These are phyloP conservation scores for Plenodomus biglobosus DNA, from an alignment of 2,329 filamentous ascomycete genomes.

Conservation along the genomic window DNA sequence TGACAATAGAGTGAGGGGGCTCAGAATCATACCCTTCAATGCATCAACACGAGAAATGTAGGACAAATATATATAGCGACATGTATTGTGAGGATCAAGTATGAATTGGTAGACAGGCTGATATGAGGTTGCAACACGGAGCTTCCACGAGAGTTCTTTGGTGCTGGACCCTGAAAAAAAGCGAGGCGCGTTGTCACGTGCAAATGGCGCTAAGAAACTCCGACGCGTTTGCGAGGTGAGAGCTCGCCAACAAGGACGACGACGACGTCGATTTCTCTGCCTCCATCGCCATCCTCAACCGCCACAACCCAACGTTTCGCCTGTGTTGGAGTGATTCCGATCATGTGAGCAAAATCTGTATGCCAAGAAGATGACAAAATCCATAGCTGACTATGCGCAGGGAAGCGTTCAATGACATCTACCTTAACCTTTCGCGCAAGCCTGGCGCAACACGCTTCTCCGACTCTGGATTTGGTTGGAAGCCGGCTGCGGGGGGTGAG, in stretches of 20 bases:
- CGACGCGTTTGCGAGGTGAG: conserved; percentile 9
- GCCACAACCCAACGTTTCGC: neutral
- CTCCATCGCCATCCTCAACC: neutral
- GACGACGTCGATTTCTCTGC: neutral
- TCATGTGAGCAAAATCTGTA: conserved; percentile 1
- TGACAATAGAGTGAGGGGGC: too few species aligned
- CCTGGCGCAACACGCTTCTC: conserved; percentile 92
- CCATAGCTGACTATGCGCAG: conserved; percentile 40
- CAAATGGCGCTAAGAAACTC: neutral
- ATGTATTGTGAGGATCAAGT: too few species aligned
- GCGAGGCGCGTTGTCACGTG: conserved; percentile 1
- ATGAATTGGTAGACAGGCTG: too few species aligned
- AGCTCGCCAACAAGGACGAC: conserved; percentile 1
- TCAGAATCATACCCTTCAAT: too few species aligned
- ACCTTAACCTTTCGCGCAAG: conserved; percentile 91
- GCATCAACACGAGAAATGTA: too few species aligned
- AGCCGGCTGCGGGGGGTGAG: conserved; percentile 81
- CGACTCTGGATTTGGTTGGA: conserved; percentile 94
- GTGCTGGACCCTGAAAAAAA: neutral
- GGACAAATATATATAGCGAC: too few species aligned
- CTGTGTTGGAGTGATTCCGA: neutral
- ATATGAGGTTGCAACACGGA: neutral
- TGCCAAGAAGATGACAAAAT: neutral
- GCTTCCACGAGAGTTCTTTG: too few species aligned
- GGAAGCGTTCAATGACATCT: conserved; percentile 98